A percentile compares a stretch with the other conserved stretches of the same genome.
phyloP scores from a whole-genome alignment of 192 early-diverging fungal genomes.

The Spizellomyces punctatus region DNA sequence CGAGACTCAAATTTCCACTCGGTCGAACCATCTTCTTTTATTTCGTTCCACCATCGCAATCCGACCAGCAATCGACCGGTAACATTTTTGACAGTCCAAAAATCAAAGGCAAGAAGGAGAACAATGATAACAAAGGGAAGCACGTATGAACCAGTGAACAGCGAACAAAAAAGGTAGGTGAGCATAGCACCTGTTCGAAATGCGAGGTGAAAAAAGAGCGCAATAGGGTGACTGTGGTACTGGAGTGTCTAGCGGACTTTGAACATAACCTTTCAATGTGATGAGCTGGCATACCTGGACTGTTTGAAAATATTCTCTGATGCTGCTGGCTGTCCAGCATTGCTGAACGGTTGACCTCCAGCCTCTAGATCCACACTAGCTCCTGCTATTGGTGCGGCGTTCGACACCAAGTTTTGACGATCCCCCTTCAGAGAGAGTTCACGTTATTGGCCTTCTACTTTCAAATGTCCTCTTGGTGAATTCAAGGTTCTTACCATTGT shows the following conservation, averaged over 20 bases:
- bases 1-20: conserved; percentile 96
- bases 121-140: conserved; percentile 90
- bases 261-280: not conserved
- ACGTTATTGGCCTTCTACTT: no score
- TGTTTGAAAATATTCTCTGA: conserved; percentile 38
- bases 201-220: conserved; percentile 85
- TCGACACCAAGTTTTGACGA: conserved; percentile 25
- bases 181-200: conserved; percentile 84
- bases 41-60: conserved; percentile 99
- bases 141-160: conserved; percentile 85
- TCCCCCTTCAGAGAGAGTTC: conserved; percentile 5
- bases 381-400: conserved; percentile 34
- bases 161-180: conserved; percentile 82
- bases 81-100: conserved; percentile 99
- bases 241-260: not conserved
- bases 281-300: conserved; percentile 35
- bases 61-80: conserved; percentile 95
- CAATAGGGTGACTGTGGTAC: conserved; percentile 78
- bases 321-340: not conserved
- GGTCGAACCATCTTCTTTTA: conserved; percentile 91
- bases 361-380: conserved; percentile 26
- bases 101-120: conserved; percentile 92
- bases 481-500: no score
- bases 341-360: conserved; percentile 9
- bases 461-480: no score